Base-by-base conservation (phyloP, 2,329 filamentous ascomycete genomes). In the Monilinia fructicola region DNA sequence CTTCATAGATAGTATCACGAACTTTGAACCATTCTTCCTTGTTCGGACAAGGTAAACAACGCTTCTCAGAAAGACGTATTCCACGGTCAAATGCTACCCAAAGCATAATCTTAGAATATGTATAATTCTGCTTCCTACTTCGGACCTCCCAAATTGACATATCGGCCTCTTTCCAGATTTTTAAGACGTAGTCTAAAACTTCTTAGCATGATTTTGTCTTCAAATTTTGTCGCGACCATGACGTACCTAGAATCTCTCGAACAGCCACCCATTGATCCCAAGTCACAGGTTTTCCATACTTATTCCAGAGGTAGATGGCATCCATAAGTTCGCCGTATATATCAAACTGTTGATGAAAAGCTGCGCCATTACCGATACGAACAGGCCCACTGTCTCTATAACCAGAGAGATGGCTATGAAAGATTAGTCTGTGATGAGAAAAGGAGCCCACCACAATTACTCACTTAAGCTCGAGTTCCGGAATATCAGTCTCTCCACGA, bases 91-190 rank as follows among this genome's bases (percentile, higher is more conserved):
- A 86, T 23, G 90, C 89, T 4, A 93, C 90, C 90, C 90, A 93
- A 28, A 93, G 82, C 87, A 93, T 91, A 70, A 93, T 83, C 75
- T 93, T 91, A n/a, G 88, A 91, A 77, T 93, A 93, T 18, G 88
- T 86, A 71, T 92, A 93, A 73, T 92, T 86, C 76, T 92, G 90
- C 74, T 90, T 90, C 73, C 87, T 80, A 70, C 90, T 90, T 53
- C 90, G 85, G 7, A 92, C 90, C 76, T 93, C 90, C 90, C 90
- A 93, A 72, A 93, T 93, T 3, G 89, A 92, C 89, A 92, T 92
- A 74, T 93, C 90, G 16, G 87, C 86, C 54, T 88, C 82, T 66
- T 87, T 78, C 75, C 87, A 84, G 64, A 92, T 86, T 0, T 83
- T 87, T 69, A 91, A 81, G 48, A 91, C 88, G 72, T 90, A 90